Conservation (phyloP, 2,329 filamentous ascomycete genomes). For the Cylindrodendrum hubeiense region DNA sequence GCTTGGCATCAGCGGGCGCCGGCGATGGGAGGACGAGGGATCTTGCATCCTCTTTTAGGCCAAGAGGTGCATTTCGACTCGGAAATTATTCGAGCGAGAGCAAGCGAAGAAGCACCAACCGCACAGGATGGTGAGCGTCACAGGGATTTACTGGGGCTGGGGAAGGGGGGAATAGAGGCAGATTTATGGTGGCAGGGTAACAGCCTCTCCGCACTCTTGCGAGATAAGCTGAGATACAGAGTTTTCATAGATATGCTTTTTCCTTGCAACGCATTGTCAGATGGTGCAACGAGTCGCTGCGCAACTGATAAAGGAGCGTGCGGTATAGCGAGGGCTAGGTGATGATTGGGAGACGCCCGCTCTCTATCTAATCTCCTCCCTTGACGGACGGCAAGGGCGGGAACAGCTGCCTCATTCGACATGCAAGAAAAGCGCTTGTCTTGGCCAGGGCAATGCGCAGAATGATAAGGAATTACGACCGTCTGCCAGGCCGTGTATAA, state of each 20-base stretch:
- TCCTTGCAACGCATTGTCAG: conserved; percentile 27
- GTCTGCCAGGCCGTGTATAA: conserved; percentile 12
- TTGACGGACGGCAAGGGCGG: conserved; percentile 32
- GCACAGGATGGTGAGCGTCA: background rate
- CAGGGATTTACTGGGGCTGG: conserved; percentile 2
- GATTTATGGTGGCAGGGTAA: conserved; percentile 38
- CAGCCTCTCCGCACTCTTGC: conserved; percentile 27
- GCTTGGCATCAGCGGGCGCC: background rate
- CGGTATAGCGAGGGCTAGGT: conserved; percentile 29
- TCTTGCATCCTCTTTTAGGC: background rate
- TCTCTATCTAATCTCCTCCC: conserved; percentile 43
- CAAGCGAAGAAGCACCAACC: background rate
- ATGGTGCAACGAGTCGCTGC: conserved; percentile 40
- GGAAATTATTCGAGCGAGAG: background rate
- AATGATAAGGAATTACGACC: conserved; percentile 15
- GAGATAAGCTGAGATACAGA: conserved; percentile 40
- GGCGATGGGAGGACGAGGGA: background rate
- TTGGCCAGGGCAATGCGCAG: conserved; percentile 15
- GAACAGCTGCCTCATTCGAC: conserved; percentile 33
- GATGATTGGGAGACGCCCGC: conserved; percentile 40
- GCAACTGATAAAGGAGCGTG: conserved; percentile 36
- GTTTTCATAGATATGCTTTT: conserved; percentile 40
- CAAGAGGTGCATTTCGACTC: background rate
- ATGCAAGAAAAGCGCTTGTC: conserved; percentile 31
- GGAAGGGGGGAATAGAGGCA: conserved; percentile 29